Base-by-base conservation (phyloP, 768 basidiomycete species). In the Mycena indigotica region DNA sequence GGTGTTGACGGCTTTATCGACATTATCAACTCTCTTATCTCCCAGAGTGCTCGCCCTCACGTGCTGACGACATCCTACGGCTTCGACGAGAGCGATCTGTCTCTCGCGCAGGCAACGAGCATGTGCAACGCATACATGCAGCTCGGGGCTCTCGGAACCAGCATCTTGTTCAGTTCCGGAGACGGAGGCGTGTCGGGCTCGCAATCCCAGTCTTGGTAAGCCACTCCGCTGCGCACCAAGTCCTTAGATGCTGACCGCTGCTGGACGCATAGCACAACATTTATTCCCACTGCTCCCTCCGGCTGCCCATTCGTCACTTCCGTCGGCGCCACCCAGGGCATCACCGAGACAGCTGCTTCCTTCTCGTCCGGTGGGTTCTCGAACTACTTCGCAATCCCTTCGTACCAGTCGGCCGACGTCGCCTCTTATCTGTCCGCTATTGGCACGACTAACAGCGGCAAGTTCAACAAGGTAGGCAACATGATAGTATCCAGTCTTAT, bases 41-140 rank as follows among this genome's bases (percentile, higher is more conserved):
- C 6, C 6, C 6, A 48, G 67, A 61, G 2, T 72, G 71, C 5
- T 76, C 85, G 29, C 84, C 87, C 46, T 0, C 82, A 84, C 58
- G 83, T 82, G 3, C 74, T 85, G 55, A 51, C 81, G 1, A 87
- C 84, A 1, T 84, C 82, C 1, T 88, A 86, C 53, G 84, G 84
- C 16, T 50, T 30, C 29, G 16, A 2, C 17, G 19, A 40, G 23
- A 2, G 13, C 17, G 23, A 39, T 10, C 24, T 30, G 35, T 44
- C 26, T 3, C 38, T 16, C 28, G 19, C 52, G 38, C 13, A 40
- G 15, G 10, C 17, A 16, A 50, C 32, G 28, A 32, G 29, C 23
- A 35, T 55, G 19, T 55, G 53, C 30, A 35, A 41, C 6, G 71
- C 67, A 26, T 56, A 56, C 32, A 21, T 25, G 23, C 45, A 48